Conservation (phyloP, 2,329 filamentous ascomycete genomes). For the Pseudocercospora ulei region DNA sequence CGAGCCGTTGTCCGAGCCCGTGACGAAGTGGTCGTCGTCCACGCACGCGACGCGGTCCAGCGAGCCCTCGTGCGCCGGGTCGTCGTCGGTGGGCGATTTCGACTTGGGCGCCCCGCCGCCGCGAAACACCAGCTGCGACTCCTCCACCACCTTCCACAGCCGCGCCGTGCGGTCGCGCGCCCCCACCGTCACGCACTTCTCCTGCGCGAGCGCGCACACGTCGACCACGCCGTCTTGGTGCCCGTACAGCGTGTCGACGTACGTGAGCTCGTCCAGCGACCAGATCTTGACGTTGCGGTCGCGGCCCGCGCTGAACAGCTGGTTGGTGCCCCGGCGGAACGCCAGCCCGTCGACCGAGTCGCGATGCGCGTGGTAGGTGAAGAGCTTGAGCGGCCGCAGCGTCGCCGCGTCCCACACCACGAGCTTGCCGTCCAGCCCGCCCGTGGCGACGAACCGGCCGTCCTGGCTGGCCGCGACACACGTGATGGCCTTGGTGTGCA, state of each 20-base stretch:
- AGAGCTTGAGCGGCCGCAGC: constrained; percentile 68
- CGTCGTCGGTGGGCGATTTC: constrained; percentile 35
- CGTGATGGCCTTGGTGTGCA: constrained; percentile 68
- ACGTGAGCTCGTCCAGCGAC: constrained; percentile 83
- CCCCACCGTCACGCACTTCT: constrained; percentile 84
- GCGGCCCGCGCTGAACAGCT: constrained; percentile 80
- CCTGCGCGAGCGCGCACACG: constrained; percentile 70
- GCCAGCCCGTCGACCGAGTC: constrained; percentile 75
- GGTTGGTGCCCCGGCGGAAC: constrained; percentile 65
- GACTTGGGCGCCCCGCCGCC: constrained; percentile 52
- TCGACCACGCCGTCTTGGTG: constrained; percentile 87
- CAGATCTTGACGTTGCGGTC: constrained; percentile 94
- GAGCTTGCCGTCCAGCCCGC: constrained; percentile 71
- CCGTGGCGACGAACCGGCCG: constrained; percentile 83
- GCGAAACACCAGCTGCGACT: constrained; percentile 89
- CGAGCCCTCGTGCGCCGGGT: constrained; percentile 60
- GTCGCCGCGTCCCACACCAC: constrained; percentile 80
- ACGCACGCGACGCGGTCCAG: constrained; percentile 89
- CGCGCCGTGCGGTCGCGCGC: constrained; percentile 83
- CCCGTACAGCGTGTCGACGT: constrained; percentile 90
- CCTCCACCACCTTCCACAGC: constrained; percentile 91
- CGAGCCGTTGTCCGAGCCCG: constrained; percentile 82
- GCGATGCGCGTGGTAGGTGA: constrained; percentile 83
- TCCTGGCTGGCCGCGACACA: constrained; percentile 79
- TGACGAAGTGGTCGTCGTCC: constrained; percentile 80